Evolutionary conservation across 352 stramenopile species (phyloP).

Genomic region (Phytophthora crassamura): DNA sequence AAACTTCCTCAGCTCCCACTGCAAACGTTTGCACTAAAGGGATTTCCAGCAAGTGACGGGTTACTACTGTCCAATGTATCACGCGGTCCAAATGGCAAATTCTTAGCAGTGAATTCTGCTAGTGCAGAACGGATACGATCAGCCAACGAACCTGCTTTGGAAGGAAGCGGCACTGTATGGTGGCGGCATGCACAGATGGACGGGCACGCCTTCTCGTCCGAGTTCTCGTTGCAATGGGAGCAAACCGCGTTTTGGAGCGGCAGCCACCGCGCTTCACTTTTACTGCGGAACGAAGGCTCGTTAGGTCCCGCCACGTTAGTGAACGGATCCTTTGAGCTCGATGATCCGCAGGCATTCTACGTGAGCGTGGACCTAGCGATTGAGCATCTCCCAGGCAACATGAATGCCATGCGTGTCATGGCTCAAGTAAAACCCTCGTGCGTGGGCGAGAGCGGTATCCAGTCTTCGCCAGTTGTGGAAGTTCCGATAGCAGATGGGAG

Average conservation of each 20-base stretch:
- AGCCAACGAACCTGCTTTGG: slow-evolving; percentile 4
- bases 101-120: slow-evolving; percentile 25
- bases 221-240: slow-evolving; percentile 48
- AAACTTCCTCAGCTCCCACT: slow-evolving; percentile 46
- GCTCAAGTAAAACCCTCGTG: slow-evolving; percentile 42
- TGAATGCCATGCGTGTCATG: slow-evolving; percentile 39
- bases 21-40: slow-evolving; percentile 60
- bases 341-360: slow-evolving; percentile 33
- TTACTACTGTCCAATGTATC: slow-evolving; percentile 35
- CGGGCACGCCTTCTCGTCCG: slow-evolving; percentile 43
- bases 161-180: slow-evolving; percentile 49
- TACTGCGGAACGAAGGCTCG: slow-evolving; percentile 46
- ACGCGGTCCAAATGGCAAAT: slow-evolving; percentile 38
- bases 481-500: slow-evolving; percentile 23
- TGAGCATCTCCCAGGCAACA: slow-evolving; percentile 30
- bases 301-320: slow-evolving; percentile 35
- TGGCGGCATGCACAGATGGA: slow-evolving; percentile 59
- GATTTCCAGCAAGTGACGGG: slow-evolving; percentile 47
- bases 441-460: slow-evolving; percentile 37
- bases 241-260: slow-evolving; percentile 22
- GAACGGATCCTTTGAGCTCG: slow-evolving; percentile 48
- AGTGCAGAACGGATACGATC: background rate
- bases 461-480: slow-evolving; percentile 37
- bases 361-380: slow-evolving; percentile 38
- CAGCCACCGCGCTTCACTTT: slow-evolving; percentile 35